These are phyloP conservation scores for Pelargonium australe DNA, from an alignment of 441 rosid species.

Conservation along the genomic window DNA sequence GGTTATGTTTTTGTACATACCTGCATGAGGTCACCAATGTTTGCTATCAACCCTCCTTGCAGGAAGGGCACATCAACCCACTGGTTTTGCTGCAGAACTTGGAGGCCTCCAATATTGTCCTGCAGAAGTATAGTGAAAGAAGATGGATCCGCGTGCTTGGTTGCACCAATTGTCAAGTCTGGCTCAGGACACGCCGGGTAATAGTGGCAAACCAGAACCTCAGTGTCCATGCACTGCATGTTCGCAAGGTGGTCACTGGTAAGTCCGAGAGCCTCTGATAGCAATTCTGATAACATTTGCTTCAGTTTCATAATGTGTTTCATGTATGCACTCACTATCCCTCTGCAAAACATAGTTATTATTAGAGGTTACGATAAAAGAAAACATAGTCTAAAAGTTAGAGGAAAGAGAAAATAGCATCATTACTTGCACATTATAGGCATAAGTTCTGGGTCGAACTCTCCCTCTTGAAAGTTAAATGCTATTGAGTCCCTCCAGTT, in stretches of 20 bases:
- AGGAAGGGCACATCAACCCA: conserved; percentile 18
- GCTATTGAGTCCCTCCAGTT: conserved; percentile 44
- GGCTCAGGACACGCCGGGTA: conserved; percentile 58
- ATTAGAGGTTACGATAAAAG: background rate
- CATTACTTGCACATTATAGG: conserved; percentile 43
- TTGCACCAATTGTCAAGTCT: conserved; percentile 28
- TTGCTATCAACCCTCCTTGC: conserved; percentile 29
- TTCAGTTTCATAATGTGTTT: conserved; percentile 27
- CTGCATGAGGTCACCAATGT: conserved; percentile 59
- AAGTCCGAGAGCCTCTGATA: conserved; percentile 48
- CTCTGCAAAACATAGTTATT: conserved; percentile 20
- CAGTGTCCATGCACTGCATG: conserved; percentile 47
- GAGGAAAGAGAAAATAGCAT: background rate
- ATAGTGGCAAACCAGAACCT: conserved; percentile 39
- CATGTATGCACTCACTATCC: conserved; percentile 38
- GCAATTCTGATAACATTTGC: conserved; percentile 27
- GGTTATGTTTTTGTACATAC: conserved; percentile 15
- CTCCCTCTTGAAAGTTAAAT: conserved; percentile 37
- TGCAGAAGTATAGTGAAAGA: conserved; percentile 20
- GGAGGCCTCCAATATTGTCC: conserved; percentile 19
- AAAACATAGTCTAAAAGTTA: no score
- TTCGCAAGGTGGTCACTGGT: conserved; percentile 28
- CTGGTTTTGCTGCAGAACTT: conserved; percentile 16
- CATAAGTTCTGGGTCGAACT: conserved; percentile 29
- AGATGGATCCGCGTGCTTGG: conserved; percentile 14